Percentiles rank a stretch among this genome's conserved stretches.
Conservation (phyloP, 2,329 filamentous ascomycete species). For the Calonectria henricotiae region DNA sequence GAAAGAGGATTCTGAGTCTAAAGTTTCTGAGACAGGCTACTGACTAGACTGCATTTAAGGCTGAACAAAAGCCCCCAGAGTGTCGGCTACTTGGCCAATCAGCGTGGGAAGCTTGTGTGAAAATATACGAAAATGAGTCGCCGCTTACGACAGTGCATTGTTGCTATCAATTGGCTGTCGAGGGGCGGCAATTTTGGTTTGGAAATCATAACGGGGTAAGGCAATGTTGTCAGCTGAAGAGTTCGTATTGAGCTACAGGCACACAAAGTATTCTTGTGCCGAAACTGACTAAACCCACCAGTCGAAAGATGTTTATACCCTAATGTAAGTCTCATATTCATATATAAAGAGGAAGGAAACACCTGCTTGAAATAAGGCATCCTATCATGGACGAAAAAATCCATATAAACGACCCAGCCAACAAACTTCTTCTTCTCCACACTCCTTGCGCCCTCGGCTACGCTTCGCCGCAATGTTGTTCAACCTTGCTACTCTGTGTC, state of each 20-base stretch:
- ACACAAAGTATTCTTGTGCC: neutral
- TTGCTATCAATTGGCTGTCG: conserved; percentile 3
- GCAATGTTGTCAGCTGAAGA: conserved; percentile 1
- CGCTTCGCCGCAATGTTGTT: conserved; percentile 6
- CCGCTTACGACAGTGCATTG: conserved; percentile 5
- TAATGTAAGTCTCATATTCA: conserved; percentile 4
- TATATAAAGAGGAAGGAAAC: neutral
- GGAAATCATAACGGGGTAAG: neutral
- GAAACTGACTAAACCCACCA: conserved; percentile 2
- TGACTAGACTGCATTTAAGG: conserved; percentile 3
- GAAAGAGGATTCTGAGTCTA: too few species aligned
- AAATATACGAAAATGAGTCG: neutral
- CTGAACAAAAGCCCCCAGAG: neutral
- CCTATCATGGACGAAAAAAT: too few species aligned
- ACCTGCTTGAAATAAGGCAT: neutral
- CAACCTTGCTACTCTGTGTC: neutral
- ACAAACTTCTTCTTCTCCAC: neutral
- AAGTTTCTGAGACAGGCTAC: conserved; percentile 2
- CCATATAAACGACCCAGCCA: neutral
- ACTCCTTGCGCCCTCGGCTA: too few species aligned
- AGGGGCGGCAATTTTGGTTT: neutral
- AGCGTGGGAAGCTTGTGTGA: neutral
- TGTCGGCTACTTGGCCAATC: conserved; percentile 4
- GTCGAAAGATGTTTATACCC: neutral
- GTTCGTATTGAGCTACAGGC: neutral